Evolutionary conservation across 140 eudicot genomes (phyloP).

Genomic region (Senecio squalidus): DNA sequence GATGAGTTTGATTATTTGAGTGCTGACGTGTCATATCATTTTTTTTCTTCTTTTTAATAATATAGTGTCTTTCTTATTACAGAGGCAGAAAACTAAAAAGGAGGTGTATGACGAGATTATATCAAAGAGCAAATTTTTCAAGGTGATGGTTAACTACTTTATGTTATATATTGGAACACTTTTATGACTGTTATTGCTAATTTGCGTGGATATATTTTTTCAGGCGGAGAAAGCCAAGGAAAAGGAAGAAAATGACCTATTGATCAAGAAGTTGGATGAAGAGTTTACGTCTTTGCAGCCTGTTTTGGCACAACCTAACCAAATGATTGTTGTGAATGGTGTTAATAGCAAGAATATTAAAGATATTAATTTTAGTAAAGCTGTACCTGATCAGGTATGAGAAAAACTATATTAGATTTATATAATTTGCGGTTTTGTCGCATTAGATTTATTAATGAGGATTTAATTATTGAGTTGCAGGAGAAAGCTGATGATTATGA

Average conservation of each 20-base stretch:
- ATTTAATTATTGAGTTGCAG: slow-evolving; percentile 29
- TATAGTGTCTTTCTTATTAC: slow-evolving; percentile 24
- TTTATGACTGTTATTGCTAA: slow-evolving; percentile 5
- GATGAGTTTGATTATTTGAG: slow-evolving; percentile 16
- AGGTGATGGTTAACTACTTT: slow-evolving; percentile 40
- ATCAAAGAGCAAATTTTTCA: slow-evolving; percentile 78
- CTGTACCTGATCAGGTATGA: slow-evolving; percentile 48
- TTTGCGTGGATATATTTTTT: slow-evolving; percentile 10
- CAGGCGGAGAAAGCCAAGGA: slow-evolving; percentile 92
- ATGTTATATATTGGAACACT: background rate
- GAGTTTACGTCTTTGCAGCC: slow-evolving; percentile 72
- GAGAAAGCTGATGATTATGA: slow-evolving; percentile 87
- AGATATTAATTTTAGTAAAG: slow-evolving; percentile 25
- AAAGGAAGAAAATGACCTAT: slow-evolving; percentile 84
- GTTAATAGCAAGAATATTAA: slow-evolving; percentile 40
- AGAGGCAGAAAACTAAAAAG: slow-evolving; percentile 86
- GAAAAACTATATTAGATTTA: too few species aligned
- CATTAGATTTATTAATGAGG: slow-evolving; percentile 1
- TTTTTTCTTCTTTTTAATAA: slow-evolving; percentile 5
- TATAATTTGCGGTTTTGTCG: slow-evolving; percentile 7
- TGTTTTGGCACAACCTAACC: slow-evolving; percentile 59
- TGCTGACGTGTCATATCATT: background rate
- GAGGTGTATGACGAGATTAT: slow-evolving; percentile 87
- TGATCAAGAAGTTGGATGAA: slow-evolving; percentile 73
- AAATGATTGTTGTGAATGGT: slow-evolving; percentile 59